Evolutionary conservation across 495 filamentous ascomycete species (phyloP).

Genomic region (Stereocaulon alpinum): DNA sequence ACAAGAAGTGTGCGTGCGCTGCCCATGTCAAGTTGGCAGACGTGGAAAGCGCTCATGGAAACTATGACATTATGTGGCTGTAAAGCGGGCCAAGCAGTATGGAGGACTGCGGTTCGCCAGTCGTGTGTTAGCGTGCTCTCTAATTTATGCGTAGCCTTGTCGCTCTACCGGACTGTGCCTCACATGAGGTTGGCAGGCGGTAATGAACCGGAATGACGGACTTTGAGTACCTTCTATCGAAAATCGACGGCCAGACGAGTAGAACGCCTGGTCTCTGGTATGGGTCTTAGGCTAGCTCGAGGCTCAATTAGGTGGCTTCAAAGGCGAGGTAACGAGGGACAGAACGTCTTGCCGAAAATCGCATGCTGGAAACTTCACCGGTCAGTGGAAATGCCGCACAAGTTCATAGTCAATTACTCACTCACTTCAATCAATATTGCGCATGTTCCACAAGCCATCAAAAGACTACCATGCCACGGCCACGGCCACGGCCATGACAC

Average conservation of each 20-base stretch:
- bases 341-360: not conserved
- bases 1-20: not conserved
- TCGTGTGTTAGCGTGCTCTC: not conserved
- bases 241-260: not conserved
- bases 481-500: conserved; percentile 3
- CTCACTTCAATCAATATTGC: not conserved
- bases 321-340: not conserved
- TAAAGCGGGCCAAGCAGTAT: not conserved
- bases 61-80: not conserved
- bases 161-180: not conserved
- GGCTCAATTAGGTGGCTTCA: not conserved
- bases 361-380: not conserved
- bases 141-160: not conserved
- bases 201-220: not conserved
- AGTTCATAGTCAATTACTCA: not conserved
- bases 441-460: conserved; percentile 5
- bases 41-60: not conserved
- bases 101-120: not conserved
- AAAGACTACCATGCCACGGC: not conserved
- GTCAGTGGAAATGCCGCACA: not conserved
- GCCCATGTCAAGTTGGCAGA: not conserved
- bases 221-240: not conserved
- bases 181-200: not conserved
- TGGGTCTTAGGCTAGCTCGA: not conserved
- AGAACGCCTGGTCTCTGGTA: not conserved